Conservation (phyloP, 179 eudicot genomes). For the Silene coronaria region DNA sequence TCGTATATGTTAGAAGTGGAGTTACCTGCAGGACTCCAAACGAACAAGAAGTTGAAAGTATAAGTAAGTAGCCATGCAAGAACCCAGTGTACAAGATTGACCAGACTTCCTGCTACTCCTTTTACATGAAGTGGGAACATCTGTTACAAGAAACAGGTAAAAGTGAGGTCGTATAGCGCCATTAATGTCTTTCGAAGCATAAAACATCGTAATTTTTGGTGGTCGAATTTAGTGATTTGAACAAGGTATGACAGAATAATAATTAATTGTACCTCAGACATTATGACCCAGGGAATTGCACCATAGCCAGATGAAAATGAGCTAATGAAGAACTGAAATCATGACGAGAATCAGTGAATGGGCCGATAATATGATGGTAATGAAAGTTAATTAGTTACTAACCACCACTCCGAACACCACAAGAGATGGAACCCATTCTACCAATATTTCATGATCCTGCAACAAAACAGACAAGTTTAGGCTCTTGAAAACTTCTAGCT, state of each 20-base stretch:
- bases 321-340: constrained; percentile 5
- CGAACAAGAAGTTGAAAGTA: constrained; percentile 28
- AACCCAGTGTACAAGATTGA: constrained; percentile 31
- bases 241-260: too few relatives aligned
- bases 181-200: too few relatives aligned
- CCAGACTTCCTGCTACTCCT: constrained; percentile 30
- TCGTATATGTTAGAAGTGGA: too few relatives aligned
- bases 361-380: neutral
- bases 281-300: constrained; percentile 32
- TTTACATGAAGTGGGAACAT: constrained; percentile 30
- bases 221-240: too few relatives aligned
- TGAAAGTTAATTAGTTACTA: neutral
- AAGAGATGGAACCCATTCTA: constrained; percentile 27
- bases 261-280: constrained; percentile 25
- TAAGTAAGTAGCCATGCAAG: constrained; percentile 30
- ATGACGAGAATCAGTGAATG: neutral
- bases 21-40: constrained; percentile 30
- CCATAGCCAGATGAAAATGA: constrained; percentile 28
- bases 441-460: constrained; percentile 18
- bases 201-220: too few relatives aligned
- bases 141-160: constrained; percentile 12
- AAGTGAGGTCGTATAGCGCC: too few relatives aligned
- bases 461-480: neutral
- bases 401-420: constrained; percentile 27
- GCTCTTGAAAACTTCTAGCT: neutral